phyloP scores from a whole-genome alignment of 2,329 filamentous ascomycete genomes.

The Phyllosticta citrichinensis region DNA sequence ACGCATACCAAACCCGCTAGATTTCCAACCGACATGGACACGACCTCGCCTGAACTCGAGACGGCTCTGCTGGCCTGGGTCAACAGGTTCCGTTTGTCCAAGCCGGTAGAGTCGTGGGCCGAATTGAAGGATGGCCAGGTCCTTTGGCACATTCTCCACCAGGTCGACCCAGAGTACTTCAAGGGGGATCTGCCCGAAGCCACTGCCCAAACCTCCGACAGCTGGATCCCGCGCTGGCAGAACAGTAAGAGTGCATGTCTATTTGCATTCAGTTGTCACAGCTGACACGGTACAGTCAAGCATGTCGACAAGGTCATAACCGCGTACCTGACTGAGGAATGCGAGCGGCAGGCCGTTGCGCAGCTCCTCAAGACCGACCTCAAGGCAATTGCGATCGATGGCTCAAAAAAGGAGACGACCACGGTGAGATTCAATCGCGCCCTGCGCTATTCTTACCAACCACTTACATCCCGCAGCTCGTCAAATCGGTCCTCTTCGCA shows the following conservation, averaged over 20 bases:
- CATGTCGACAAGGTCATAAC: slow-evolving; percentile 39
- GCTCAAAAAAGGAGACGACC: slow-evolving; percentile 25
- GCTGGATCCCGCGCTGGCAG: slow-evolving; percentile 44
- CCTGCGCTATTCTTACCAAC: not conserved
- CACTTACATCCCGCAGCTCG: slow-evolving; percentile 21
- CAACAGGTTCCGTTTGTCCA: slow-evolving; percentile 33
- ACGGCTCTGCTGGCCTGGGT: slow-evolving; percentile 10
- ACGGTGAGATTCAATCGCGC: slow-evolving; percentile 16
- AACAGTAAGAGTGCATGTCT: slow-evolving; percentile 22
- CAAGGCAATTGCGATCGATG: slow-evolving; percentile 39
- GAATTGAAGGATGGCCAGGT: slow-evolving; percentile 38
- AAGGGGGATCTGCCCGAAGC: slow-evolving; percentile 37
- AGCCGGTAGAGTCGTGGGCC: slow-evolving; percentile 27
- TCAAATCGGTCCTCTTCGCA: slow-evolving; percentile 40
- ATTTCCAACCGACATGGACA: slow-evolving; percentile 4
- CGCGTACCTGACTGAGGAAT: slow-evolving; percentile 39
- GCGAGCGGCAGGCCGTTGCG: slow-evolving; percentile 25
- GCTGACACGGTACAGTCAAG: slow-evolving; percentile 27
- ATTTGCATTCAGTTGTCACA: no score
- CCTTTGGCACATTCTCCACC: slow-evolving; percentile 38
- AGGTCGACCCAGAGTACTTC: slow-evolving; percentile 40
- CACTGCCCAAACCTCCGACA: slow-evolving; percentile 32
- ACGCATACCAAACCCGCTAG: not conserved
- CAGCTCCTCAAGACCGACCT: slow-evolving; percentile 34
- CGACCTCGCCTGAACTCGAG: slow-evolving; percentile 10